Evolutionary conservation across 2,329 filamentous ascomycete genomes (phyloP), one percentile per base, ranked within the genome.

Genomic region (Curvularia eragrostidis): DNA sequence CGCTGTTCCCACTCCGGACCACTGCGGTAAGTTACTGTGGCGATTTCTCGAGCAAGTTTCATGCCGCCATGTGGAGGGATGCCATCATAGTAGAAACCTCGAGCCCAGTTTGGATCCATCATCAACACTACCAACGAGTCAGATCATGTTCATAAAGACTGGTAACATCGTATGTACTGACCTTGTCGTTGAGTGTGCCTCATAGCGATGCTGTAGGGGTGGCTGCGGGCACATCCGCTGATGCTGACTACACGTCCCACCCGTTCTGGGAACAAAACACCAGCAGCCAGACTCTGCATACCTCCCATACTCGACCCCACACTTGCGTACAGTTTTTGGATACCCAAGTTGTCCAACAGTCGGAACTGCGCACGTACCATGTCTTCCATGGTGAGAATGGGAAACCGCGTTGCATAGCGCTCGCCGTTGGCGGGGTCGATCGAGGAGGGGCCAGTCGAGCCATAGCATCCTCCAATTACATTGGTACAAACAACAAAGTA

Each of bases 161-260:
- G 8, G 2, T 19, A 3, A 3, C 4, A 52, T 13, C 12, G 3
- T 6, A 39, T 18, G 5, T 3, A 42, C 63, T 72, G 28, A 80
- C 80, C 80, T 80, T 98, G 95, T 26, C 95, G 88, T 78, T 99
- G 95, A 0, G 94, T 97, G 78, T 99, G 95, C 52, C 95, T 88
- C 94, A 99, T 97, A 32, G 95, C 95, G 75, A 99, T 97, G 77
- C 93, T 96, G 80, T 99, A 99, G 0, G 95, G 95, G 75, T 99
- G 95, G 67, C 91, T 96, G 63, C 95, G 85, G 0, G 94, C 95
- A 76, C 95, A 99, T 12, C 94, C 95, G 71, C 91, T 96, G 72
- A 98, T 95, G 70, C 89, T 94, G 36, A 93, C 91, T 62, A 99
- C 86, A 64, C 89, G 88, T 38, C 87, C 87, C 2, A 99, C 90